Conservation (phyloP, 257 asterid species). For the Ophiorrhiza pumila region DNA sequence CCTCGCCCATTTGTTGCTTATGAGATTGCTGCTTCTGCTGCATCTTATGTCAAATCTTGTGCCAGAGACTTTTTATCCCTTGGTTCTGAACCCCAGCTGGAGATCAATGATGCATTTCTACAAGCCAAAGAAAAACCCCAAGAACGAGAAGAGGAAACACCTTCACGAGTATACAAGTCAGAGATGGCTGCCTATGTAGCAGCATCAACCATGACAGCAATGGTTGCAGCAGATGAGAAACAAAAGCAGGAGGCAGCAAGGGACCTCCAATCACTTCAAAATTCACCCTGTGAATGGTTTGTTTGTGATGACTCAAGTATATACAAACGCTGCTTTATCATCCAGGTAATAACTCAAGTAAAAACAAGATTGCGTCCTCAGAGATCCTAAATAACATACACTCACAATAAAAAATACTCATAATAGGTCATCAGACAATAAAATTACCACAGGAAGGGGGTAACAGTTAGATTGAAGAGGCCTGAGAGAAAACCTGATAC, state of each 20-base stretch:
- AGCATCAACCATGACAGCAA: conserved; percentile 80
- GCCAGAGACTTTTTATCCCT: conserved; percentile 34
- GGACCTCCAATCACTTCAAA: conserved; percentile 79
- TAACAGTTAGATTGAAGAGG: not conserved
- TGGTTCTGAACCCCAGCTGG: conserved; percentile 26
- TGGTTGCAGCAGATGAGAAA: conserved; percentile 78
- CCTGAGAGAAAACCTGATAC: not conserved
- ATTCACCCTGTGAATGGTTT: conserved; percentile 91
- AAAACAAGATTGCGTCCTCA: no score
- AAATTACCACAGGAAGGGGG: not conserved
- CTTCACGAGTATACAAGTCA: conserved; percentile 31
- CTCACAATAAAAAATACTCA: not conserved
- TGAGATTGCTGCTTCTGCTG: conserved; percentile 80
- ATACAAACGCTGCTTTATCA: conserved; percentile 68
- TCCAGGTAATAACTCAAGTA: conserved; percentile 49
- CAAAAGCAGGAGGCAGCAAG: conserved; percentile 71
- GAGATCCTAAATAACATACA: not conserved
- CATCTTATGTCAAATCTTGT: conserved; percentile 62
- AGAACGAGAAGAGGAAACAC: conserved; percentile 23
- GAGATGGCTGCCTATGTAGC: conserved; percentile 78
- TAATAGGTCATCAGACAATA: not conserved
- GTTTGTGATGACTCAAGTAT: conserved; percentile 67
- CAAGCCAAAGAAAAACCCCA: conserved; percentile 4
- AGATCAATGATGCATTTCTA: conserved; percentile 1
- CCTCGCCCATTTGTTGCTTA: conserved; percentile 52